Base-by-base conservation (phyloP, 129 eudicot species). In the Ambrosia trifida region DNA sequence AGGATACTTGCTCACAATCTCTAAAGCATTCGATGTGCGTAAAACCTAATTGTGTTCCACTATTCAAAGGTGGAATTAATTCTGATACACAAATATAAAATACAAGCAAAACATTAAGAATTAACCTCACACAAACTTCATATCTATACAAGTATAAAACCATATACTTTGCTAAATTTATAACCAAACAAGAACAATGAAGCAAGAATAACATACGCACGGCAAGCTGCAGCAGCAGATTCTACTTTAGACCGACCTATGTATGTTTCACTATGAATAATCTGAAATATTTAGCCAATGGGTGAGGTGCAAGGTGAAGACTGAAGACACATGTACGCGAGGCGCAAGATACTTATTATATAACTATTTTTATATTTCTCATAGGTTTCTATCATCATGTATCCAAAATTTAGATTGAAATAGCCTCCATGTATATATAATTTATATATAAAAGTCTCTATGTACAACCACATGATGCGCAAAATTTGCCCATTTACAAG, bases 181-280 rank as follows among this genome's bases (percentile, higher is more conserved):
- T 1, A 0, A 24, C 49, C n/a, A 5, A 38, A 52, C 0, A 7
- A 16, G 30, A 43, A 16, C 2, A 16, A 67, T 4, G 11, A 52
- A 51, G 18, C 28, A 51, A 24, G 60, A 78, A 43, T 53, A 72
- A 78, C 96, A 60, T 86, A 94, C 99, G 91, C 88, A 35, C 86
- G 96, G 38, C 99, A 94, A 76, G 99, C 85, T 80, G 97, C 96
- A 74, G 97, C 97, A 71, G 99, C 99, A 64, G 99, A 94, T 74
- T 94, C 97, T 66, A 94, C 99, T 85, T 94, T 94, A 40, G 99
- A 76, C 53, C 80, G 78, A 43, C 99, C 99, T 60, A 94, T 90
- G 68, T 83, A 90, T 35, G 93, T 90, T 84, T 94, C 99, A 68
- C 82, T 71, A 71, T 94, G 99, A 38, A 94, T 94, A 94, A n/a